Evolutionary conservation across 2,329 filamentous ascomycete species (phyloP).

Genomic region (Talaromyces piceae): DNA sequence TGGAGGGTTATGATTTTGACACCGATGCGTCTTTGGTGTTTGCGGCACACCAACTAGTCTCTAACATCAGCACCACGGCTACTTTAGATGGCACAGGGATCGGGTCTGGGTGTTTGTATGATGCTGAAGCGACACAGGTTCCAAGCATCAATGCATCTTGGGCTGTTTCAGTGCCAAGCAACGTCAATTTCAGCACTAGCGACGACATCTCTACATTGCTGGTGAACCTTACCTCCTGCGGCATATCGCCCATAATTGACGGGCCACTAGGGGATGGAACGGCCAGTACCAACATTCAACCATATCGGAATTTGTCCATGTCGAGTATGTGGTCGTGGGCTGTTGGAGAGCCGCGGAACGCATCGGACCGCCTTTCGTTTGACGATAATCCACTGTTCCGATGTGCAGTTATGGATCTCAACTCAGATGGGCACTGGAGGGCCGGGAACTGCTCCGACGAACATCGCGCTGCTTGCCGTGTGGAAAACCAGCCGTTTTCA

Average conservation of each 20-base stretch:
- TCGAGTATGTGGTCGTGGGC: slow-evolving; percentile 56
- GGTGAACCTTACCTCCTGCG: slow-evolving; percentile 46
- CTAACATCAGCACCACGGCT: slow-evolving; percentile 26
- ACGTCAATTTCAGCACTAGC: slow-evolving; percentile 21
- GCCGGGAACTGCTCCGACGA: slow-evolving; percentile 48
- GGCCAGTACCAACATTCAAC: slow-evolving; percentile 38
- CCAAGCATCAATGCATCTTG: slow-evolving; percentile 47
- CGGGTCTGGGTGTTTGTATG: slow-evolving; percentile 49
- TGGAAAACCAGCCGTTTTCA: slow-evolving; percentile 45
- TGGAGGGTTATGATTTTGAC: slow-evolving; percentile 48
- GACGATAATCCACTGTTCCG: slow-evolving; percentile 26
- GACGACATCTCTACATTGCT: slow-evolving; percentile 26
- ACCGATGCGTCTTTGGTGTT: slow-evolving; percentile 49
- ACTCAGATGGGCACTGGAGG: slow-evolving; percentile 49
- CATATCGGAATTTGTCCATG: slow-evolving; percentile 46
- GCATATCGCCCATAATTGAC: slow-evolving; percentile 55
- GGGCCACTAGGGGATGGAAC: slow-evolving; percentile 45
- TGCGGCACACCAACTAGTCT: slow-evolving; percentile 36
- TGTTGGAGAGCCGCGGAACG: slow-evolving; percentile 47
- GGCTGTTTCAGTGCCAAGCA: slow-evolving; percentile 31
- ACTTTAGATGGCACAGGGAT: slow-evolving; percentile 34
- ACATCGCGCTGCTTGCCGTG: slow-evolving; percentile 51
- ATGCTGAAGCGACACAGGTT: slow-evolving; percentile 33
- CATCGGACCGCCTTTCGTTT: slow-evolving; percentile 21
- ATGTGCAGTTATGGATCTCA: slow-evolving; percentile 49